phyloP scores from a whole-genome alignment of 129 eudicot species.

The Ambrosia artemisiifolia region DNA sequence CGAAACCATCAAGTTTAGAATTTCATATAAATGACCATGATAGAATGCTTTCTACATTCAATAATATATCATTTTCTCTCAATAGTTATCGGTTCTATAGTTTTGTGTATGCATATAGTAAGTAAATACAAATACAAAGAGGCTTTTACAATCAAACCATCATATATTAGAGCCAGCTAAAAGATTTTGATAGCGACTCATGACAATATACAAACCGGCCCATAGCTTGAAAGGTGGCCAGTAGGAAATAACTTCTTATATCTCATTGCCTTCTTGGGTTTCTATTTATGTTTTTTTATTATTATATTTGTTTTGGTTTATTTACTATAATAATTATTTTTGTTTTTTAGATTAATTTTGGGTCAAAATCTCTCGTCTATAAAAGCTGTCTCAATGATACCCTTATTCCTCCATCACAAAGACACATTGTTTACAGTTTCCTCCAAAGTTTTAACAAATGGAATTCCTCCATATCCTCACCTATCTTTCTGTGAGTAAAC shows the following conservation, averaged over 20 bases:
- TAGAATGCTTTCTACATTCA: no score
- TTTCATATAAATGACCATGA: no score
- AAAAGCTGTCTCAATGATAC: background rate
- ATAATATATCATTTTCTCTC: no score
- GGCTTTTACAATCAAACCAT: background rate
- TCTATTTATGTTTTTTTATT: no score
- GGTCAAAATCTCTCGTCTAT: slow-evolving; percentile 1
- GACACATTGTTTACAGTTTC: slow-evolving; percentile 7
- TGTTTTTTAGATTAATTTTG: background rate
- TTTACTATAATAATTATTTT: background rate
- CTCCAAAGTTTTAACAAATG: slow-evolving; percentile 25
- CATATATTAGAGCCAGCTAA: background rate
- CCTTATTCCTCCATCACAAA: background rate
- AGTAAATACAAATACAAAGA: no score
- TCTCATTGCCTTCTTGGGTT: background rate
- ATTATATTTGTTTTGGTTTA: background rate
- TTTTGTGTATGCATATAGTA: no score
- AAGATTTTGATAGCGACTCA: background rate
- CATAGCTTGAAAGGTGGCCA: background rate
- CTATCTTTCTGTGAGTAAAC: slow-evolving; percentile 43
- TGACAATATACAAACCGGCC: background rate
- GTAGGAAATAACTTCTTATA: background rate
- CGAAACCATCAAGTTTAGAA: no score
- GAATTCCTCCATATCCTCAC: slow-evolving; percentile 35
- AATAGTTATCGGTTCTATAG: no score